A percentile compares a stretch with the other conserved stretches of the same genome.
Conservation (phyloP, 148 eudicot species). For the Mesembryanthemum crystallinum region DNA sequence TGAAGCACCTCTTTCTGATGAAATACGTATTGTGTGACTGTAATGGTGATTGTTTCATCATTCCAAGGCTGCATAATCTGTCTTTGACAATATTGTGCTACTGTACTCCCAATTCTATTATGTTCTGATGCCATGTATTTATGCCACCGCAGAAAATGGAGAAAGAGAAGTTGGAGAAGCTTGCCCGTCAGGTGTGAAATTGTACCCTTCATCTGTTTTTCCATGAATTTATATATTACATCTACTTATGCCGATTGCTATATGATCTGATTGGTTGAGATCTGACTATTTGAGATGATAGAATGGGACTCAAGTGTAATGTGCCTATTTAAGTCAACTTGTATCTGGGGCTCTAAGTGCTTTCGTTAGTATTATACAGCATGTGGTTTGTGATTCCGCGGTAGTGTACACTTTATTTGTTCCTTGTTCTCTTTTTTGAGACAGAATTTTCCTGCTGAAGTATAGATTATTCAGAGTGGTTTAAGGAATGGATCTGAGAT, state of each 20-base stretch:
- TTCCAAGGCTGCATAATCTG: not conserved
- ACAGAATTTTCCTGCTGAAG: no score
- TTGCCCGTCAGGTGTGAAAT: conserved; percentile 72
- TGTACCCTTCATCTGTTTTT: conserved; percentile 1
- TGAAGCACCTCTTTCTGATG: not conserved
- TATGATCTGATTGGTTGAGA: not conserved
- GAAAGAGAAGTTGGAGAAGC: conserved; percentile 90
- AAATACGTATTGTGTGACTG: not conserved
- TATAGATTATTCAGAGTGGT: no score
- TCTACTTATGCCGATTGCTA: not conserved
- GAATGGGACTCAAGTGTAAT: not conserved
- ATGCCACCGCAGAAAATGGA: conserved; percentile 69
- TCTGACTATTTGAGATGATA: not conserved
- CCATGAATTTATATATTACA: not conserved
- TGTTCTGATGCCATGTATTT: conserved; percentile 14
- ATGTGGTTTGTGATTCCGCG: not conserved
- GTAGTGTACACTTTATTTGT: not conserved
- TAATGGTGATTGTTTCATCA: no score
- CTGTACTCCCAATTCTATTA: not conserved
- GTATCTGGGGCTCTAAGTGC: not conserved
- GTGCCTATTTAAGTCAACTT: not conserved
- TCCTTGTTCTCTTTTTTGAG: not conserved
- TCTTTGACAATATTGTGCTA: not conserved
- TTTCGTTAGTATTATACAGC: not conserved
- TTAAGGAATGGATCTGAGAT: no score